Conservation (phyloP, 345 rosid species). For the Eucalyptus tenuipes region DNA sequence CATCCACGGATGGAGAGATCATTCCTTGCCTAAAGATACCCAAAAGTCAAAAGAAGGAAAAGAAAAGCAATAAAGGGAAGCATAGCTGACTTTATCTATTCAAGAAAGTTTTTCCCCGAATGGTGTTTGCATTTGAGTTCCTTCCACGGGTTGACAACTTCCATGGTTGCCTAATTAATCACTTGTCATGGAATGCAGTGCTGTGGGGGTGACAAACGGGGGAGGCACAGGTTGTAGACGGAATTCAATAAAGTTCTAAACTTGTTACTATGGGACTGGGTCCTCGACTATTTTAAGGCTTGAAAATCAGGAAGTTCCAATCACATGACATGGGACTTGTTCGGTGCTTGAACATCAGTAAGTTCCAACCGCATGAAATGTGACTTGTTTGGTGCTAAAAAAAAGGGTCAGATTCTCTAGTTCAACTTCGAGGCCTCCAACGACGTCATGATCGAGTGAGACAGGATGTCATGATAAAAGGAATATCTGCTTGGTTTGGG, state of each 20-base stretch:
- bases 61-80: background rate
- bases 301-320: background rate
- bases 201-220: background rate
- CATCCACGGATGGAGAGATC: background rate
- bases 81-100: background rate
- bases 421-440: background rate
- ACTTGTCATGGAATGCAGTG: background rate
- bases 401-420: background rate
- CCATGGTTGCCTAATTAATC: background rate
- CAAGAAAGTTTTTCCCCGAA: background rate
- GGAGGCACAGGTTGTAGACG: background rate
- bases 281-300: background rate
- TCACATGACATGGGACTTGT: background rate
- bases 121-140: background rate
- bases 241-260: background rate
- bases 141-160: background rate
- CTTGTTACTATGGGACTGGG: background rate
- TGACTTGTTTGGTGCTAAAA: background rate
- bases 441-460: background rate
- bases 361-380: background rate
- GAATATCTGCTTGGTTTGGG: background rate
- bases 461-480: background rate
- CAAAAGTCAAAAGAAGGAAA: background rate
- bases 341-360: background rate
- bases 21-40: background rate